A percentile compares a stretch with the other conserved stretches of the same genome.
Conservation (phyloP, 371 early-diverging fungal species). For the Apophysomyces ossiformis region DNA sequence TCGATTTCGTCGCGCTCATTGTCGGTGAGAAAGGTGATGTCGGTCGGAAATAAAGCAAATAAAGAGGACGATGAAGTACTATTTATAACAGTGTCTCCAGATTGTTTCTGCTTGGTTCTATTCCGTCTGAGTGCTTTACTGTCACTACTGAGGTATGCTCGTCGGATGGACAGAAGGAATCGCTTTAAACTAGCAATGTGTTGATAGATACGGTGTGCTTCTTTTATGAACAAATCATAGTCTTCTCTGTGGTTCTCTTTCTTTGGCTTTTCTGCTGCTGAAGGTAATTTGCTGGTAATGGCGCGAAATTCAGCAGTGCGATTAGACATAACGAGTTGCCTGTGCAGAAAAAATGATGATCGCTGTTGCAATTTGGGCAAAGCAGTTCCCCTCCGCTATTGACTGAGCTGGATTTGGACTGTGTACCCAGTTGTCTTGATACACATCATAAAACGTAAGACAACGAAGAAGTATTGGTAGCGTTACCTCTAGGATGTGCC, state of each 20-base stretch:
- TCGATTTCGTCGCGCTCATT: conserved; percentile 64
- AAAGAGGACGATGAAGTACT: conserved; percentile 21
- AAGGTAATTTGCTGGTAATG: conserved; percentile 15
- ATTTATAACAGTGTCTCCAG: conserved; percentile 5
- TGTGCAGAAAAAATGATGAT: no score
- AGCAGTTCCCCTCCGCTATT: no score
- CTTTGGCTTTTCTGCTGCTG: conserved; percentile 1
- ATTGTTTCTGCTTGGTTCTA: conserved; percentile 3
- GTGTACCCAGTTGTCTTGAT: no score
- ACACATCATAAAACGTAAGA: no score
- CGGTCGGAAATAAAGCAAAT: conserved; percentile 40
- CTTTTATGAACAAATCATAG: conserved; percentile 51
- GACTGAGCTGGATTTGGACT: no score
- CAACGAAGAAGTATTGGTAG: no score
- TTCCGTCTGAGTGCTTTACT: conserved; percentile 20
- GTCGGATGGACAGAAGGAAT: conserved; percentile 51
- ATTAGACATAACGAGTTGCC: conserved; percentile 23
- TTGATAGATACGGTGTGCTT: conserved; percentile 56
- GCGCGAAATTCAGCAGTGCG: conserved; percentile 28
- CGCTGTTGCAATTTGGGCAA: no score
- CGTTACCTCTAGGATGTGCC: no score
- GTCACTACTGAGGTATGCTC: conserved; percentile 46
- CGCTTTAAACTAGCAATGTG: conserved; percentile 47
- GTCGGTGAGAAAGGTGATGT: conserved; percentile 44
- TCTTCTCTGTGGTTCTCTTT: conserved; percentile 20